These are phyloP conservation scores for Gracilariopsis chorda DNA, from an alignment of 23 red algal species.

Conservation along the genomic window DNA sequence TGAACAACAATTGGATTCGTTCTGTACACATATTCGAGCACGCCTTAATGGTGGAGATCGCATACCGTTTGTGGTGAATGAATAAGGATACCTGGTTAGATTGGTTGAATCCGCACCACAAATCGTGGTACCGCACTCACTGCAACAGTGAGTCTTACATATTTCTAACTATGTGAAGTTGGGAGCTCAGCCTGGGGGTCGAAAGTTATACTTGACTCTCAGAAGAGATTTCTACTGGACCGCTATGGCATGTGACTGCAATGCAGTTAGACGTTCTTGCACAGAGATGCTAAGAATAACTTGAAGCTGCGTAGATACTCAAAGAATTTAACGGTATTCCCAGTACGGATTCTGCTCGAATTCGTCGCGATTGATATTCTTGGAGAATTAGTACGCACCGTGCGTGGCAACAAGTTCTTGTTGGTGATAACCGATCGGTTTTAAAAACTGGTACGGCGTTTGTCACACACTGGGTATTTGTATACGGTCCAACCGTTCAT, in stretches of 20 bases:
- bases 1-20: neutral
- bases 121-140: neutral
- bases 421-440: conserved; percentile 17
- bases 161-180: neutral
- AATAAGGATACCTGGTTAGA: neutral
- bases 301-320: neutral
- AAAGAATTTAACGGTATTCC: too few species aligned
- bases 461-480: conserved; percentile 3
- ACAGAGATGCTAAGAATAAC: neutral
- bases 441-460: conserved; percentile 13
- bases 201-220: neutral
- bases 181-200: neutral
- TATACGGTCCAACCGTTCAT: neutral
- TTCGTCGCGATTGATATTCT: conserved; percentile 37
- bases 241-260: neutral
- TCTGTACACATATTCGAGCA: neutral
- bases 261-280: neutral
- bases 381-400: neutral
- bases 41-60: neutral
- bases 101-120: neutral
- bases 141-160: neutral
- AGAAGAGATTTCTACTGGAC: conserved; percentile 4
- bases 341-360: neutral
- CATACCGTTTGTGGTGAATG: neutral
- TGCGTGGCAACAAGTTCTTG: neutral